Percentiles rank a stretch among this genome's conserved stretches.
Evolutionary conservation across 2,329 filamentous ascomycete species (phyloP).

Genomic region (Diaporthe citri): DNA sequence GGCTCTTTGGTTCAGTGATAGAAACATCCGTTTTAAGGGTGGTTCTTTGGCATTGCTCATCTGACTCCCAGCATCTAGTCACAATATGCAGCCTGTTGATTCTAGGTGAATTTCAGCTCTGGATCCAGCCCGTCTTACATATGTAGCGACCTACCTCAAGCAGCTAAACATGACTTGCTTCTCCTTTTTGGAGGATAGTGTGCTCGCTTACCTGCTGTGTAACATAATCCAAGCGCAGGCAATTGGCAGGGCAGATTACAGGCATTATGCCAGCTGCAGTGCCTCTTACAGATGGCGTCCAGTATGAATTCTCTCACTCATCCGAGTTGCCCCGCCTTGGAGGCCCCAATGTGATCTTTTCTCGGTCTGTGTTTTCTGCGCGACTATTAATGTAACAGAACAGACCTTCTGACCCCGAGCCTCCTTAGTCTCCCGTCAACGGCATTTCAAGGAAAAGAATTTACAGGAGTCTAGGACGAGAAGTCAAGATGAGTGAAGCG

Average conservation of each 20-base stretch:
- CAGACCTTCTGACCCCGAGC: neutral
- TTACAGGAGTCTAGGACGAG: neutral
- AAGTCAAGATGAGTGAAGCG: neutral
- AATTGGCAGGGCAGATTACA: neutral
- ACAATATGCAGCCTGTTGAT: neutral
- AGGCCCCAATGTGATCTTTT: neutral
- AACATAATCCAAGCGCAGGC: neutral
- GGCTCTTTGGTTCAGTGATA: conserved; percentile 30
- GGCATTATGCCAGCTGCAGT: neutral
- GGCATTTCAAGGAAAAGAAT: neutral
- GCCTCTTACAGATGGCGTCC: neutral
- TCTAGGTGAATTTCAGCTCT: neutral
- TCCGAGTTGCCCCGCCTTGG: neutral
- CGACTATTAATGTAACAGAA: neutral
- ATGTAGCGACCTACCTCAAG: neutral
- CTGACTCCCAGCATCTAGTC: neutral
- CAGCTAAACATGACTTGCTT: neutral
- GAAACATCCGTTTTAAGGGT: neutral
- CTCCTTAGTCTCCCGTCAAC: neutral
- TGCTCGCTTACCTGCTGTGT: neutral
- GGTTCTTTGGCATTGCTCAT: neutral
- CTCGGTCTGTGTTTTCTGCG: neutral
- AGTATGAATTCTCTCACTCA: neutral
- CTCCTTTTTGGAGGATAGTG: neutral
- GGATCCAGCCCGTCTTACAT: neutral